Base-by-base conservation (phyloP, 345 rosid species). In the Syzygium aromaticum region DNA sequence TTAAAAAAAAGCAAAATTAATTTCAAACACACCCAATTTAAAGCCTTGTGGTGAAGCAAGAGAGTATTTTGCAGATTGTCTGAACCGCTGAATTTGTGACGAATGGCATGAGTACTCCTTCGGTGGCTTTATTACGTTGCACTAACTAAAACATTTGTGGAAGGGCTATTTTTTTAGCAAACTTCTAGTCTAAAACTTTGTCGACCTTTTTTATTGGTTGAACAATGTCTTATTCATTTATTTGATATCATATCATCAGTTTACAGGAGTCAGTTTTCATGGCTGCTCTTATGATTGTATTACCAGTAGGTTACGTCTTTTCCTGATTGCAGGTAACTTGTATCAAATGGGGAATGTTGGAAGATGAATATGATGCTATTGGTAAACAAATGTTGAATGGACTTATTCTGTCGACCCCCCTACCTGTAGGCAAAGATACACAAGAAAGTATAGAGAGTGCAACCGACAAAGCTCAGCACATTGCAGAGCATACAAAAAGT, bases 331-430 rank as follows among this genome's bases (percentile, higher is more conserved):
- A 97, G 99, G 95, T 97, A 84, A 87, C 89, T 84, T 95, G 98
- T 61, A 93, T 97, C 84, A 95, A 91, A 94, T 90, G 84, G 87
- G 98, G 97, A 87, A 91, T 92, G 92, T 95, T 96, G 93, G 97
- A 97, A 92, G 95, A 95, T 63, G 90, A 91, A 54, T 95, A 97
- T 93, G 97, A 95, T 90, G 86, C 93, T 89, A 63, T 87, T 3
- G 88, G 40, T 6, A 84, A 87, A 61, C 84, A 87, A 67, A 52
- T 49, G 64, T 84, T 87, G 86, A 13, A 19, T 51, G 83, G 43
- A 80, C 56, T 78, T 28, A 51, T 19, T 87, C 86, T 85, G 40
- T 88, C 88, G 21, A 46, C 25, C 90, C 82, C 91, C 52, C 93
- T 87, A 90, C 88, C 73, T 85, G 95, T 91, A 89, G 91, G 84